phyloP scores from a whole-genome alignment of 192 early-diverging fungal genomes.

The Podila clonocystis region DNA sequence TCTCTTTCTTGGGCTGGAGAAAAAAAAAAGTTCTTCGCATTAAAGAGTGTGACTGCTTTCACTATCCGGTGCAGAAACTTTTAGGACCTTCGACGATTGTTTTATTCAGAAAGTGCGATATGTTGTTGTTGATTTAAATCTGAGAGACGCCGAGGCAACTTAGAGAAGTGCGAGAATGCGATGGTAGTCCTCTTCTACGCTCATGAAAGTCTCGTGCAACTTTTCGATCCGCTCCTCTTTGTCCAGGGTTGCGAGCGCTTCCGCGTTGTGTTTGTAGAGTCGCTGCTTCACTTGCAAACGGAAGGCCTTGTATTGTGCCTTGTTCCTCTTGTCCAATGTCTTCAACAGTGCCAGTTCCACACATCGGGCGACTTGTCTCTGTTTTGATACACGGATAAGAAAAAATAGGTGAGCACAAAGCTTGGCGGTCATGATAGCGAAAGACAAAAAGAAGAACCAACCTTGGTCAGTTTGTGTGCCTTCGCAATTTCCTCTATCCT shows the following conservation, averaged over 20 bases:
- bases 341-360: constrained; percentile 81
- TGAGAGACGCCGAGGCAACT: background rate
- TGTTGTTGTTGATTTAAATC: background rate
- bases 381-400: background rate
- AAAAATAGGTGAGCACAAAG: constrained; percentile 3
- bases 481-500: constrained; percentile 59
- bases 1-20: too few species aligned
- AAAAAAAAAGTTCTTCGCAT: too few species aligned
- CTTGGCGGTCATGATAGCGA: background rate
- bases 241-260: constrained; percentile 72
- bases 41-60: background rate
- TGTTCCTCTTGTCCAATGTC: constrained; percentile 64
- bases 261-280: constrained; percentile 83
- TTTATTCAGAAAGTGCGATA: background rate
- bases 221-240: constrained; percentile 73
- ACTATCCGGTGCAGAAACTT: background rate
- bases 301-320: constrained; percentile 62
- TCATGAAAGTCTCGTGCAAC: constrained; percentile 78
- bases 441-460: constrained; percentile 29
- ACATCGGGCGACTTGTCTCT: constrained; percentile 86
- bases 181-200: constrained; percentile 83
- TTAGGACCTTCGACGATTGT: background rate
- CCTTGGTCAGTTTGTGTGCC: constrained; percentile 82
- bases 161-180: constrained; percentile 33
- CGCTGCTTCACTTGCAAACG: constrained; percentile 87